phyloP scores from a whole-genome alignment of 1,284 basidiomycete species.

The Ustilago trichophora region DNA sequence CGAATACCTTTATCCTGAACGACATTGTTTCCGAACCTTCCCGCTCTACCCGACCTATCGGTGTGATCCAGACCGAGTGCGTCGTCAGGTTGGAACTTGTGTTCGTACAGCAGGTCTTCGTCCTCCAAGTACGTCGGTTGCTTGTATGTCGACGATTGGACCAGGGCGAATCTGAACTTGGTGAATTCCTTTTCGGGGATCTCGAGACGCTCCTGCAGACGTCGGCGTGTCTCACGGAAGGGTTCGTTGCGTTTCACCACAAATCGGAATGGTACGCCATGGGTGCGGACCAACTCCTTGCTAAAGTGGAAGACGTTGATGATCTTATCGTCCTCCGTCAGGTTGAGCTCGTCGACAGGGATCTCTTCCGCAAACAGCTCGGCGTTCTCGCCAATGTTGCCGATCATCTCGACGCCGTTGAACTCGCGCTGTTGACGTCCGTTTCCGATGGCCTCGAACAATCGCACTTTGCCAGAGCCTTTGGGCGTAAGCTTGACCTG shows the following conservation, averaged over 20 bases:
- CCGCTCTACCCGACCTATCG: conserved; percentile 79
- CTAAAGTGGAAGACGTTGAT: conserved; percentile 99
- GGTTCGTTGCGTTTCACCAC: conserved; percentile 74
- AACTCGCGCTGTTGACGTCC: conserved; percentile 82
- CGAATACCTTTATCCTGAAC: conserved; percentile 64
- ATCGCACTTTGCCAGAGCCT: conserved; percentile 86
- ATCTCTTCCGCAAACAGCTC: conserved; percentile 98
- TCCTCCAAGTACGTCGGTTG: conserved; percentile 97
- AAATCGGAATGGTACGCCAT: conserved; percentile 98
- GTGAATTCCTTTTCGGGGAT: conserved; percentile 92
- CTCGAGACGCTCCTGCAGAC: conserved; percentile 88
- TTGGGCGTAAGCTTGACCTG: conserved; percentile 80
- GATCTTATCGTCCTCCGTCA: conserved; percentile 86
- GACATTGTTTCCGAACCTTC: conserved; percentile 47
- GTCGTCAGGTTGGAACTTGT: conserved; percentile 95
- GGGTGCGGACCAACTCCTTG: conserved; percentile 88
- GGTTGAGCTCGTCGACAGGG: conserved; percentile 82
- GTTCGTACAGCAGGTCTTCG: conserved; percentile 78
- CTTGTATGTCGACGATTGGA: conserved; percentile 73
- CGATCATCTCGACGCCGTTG: conserved; percentile 84
- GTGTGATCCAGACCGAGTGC: conserved; percentile 94
- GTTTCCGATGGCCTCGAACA: conserved; percentile 80
- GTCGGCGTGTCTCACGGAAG: conserved; percentile 92
- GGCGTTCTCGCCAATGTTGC: conserved; percentile 90
- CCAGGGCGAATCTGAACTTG: conserved; percentile 90